phyloP scores from a whole-genome alignment of 208 protist species.

The Angomonas desouzai region DNA sequence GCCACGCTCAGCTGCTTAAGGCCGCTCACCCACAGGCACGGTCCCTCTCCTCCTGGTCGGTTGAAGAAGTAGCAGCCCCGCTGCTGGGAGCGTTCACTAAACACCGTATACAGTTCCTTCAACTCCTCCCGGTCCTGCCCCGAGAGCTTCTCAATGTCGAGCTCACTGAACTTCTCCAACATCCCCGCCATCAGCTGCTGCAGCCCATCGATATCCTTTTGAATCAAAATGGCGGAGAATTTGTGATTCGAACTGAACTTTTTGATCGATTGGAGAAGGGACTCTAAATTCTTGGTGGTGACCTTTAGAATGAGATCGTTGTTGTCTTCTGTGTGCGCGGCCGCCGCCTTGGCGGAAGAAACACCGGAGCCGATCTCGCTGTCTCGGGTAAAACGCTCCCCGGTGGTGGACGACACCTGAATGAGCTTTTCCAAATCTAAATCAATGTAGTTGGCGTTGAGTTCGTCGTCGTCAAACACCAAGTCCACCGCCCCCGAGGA shows the following conservation, averaged over 20 bases:
- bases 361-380: constrained; percentile 1
- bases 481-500: constrained; percentile 49
- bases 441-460: constrained; percentile 54
- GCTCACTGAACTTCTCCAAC: constrained; percentile 69
- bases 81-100: constrained; percentile 49
- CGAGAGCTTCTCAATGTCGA: constrained; percentile 58
- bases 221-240: constrained; percentile 71
- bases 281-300: constrained; percentile 57
- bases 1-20: constrained; percentile 50
- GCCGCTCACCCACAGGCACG: constrained; percentile 43
- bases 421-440: constrained; percentile 57
- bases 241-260: constrained; percentile 82
- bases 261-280: constrained; percentile 46
- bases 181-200: constrained; percentile 71
- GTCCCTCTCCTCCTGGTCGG: constrained; percentile 54
- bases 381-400: constrained; percentile 2
- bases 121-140: constrained; percentile 49
- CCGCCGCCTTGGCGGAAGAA: neutral
- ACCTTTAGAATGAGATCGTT: constrained; percentile 55
- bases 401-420: constrained; percentile 22
- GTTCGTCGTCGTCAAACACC: constrained; percentile 45
- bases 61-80: constrained; percentile 87
- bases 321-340: constrained; percentile 23
- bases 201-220: constrained; percentile 71
- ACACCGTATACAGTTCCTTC: constrained; percentile 30